Percentiles rank a stretch among this genome's conserved stretches.
Evolutionary conservation across 73 alveolate genomes (phyloP).

Genomic region (Diophrys appendiculata): DNA sequence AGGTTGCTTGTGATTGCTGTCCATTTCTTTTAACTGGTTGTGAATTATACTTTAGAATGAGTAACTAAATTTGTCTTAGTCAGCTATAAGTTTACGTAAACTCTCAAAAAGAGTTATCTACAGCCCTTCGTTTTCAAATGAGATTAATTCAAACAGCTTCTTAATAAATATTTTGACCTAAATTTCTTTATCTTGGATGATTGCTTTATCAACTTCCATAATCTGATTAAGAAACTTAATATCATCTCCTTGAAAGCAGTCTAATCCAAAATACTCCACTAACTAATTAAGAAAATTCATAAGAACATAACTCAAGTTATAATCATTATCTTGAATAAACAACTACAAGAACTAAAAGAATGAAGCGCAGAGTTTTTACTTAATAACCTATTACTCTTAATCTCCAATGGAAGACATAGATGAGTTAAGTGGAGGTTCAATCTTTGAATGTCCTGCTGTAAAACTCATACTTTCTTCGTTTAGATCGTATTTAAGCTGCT

Average conservation of each 20-base stretch:
- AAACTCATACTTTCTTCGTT: background rate
- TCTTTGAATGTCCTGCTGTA: background rate
- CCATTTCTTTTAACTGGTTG: background rate
- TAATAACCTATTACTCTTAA: background rate
- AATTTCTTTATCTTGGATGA: background rate
- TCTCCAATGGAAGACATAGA: too few species aligned
- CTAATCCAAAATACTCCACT: background rate
- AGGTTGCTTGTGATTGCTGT: background rate
- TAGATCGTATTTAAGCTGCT: background rate
- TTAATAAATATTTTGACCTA: background rate
- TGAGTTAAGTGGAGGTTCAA: too few species aligned
- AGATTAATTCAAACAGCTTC: background rate
- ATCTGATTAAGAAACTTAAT: background rate
- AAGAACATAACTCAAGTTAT: background rate
- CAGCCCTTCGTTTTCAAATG: background rate
- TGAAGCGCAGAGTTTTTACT: background rate
- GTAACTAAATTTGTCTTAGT: background rate
- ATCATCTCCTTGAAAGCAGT: background rate
- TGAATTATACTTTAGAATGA: background rate
- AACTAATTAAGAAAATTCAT: background rate
- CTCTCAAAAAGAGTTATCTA: background rate
- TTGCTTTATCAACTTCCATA: background rate
- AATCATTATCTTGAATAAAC: background rate
- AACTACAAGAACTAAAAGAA: background rate
- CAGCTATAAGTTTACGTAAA: background rate